Base-by-base conservation (phyloP, 257 asterid species). In the Petunia axillaris region DNA sequence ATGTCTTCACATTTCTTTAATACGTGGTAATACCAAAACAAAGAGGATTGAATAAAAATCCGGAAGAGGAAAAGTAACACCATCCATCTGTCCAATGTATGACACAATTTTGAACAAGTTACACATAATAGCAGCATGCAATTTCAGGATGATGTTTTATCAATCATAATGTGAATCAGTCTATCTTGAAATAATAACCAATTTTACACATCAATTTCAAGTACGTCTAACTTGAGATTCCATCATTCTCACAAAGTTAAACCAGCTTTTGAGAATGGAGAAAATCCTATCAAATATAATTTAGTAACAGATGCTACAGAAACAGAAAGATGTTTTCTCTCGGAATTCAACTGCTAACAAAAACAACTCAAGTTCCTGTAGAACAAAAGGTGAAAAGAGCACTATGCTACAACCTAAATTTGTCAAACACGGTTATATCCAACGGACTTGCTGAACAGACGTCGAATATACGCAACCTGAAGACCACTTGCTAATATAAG, bases 371-470 rank as follows among this genome's bases (percentile, higher is more conserved):
- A 64, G 54, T 41, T 48, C 73, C 36, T 48, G 40, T 6, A 60
- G 8, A 79, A 55, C 82, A 37, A 78, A 74, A 44, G 5, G 16
- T 58, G 55, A 52, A 75, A 81, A 59, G n/a, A 53, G 25, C 6
- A 84, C 55, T 60, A 57, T 10, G 64, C 44, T 58, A 39, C 75
- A 60, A 60, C 70, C 70, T 38, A 39, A 64, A 80, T 64, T 64
- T 80, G 68, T 94, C 89, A 94, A 85, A 93, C 96, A 44, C 98
- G 91, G 85, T 83, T 91, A 87, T 90, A 91, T 2, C 86, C 93
- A 10, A 90, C 89, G 0, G 96, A 81, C 81, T 93, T 94, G 90
- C 89, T 89, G 87, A 94, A 94, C 87, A 94, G 81, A 10, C 90
- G 91, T 5, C 97, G 90, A 8, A 94, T 89, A 84, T 89, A 91